Percentiles rank a stretch among this genome's conserved stretches.
Conservation (phyloP, 768 basidiomycete genomes). For the Mycena haematopus region DNA sequence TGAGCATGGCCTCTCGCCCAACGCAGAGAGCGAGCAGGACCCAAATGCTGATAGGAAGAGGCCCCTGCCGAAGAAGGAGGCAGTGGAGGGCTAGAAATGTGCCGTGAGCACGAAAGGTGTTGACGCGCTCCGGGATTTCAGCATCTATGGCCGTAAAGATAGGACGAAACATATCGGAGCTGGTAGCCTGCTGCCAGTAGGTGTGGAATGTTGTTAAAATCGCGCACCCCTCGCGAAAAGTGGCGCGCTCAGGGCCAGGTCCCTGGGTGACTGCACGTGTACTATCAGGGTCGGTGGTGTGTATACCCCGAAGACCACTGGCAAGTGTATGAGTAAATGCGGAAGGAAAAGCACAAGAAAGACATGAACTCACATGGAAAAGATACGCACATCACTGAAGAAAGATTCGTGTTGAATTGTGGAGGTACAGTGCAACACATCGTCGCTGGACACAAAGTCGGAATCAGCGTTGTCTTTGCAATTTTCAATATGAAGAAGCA, state of each 20-base stretch:
- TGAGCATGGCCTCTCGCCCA: neutral
- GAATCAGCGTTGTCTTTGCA: too few species aligned
- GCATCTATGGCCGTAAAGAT: neutral
- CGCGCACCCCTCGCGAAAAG: neutral
- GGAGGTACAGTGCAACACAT: too few species aligned
- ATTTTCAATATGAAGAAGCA: too few species aligned
- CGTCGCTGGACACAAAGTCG: too few species aligned
- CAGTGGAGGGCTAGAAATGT: slow-evolving; percentile 13
- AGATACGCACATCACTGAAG: too few species aligned
- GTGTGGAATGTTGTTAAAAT: neutral
- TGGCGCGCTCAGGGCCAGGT: neutral
- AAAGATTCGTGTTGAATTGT: too few species aligned
- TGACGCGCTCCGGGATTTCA: neutral
- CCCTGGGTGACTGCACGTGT: neutral
- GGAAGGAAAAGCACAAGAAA: too few species aligned
- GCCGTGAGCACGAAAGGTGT: slow-evolving; percentile 1
- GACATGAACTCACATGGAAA: too few species aligned
- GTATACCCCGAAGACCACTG: neutral
- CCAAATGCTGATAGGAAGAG: slow-evolving; percentile 14
- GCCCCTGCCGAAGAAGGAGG: neutral
- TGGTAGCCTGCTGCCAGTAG: slow-evolving; percentile 1
- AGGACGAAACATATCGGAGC: neutral
- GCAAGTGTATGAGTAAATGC: too few species aligned
- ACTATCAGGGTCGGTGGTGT: neutral
- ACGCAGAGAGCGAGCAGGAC: neutral